phyloP scores from a whole-genome alignment of 2,329 filamentous ascomycete species.

The Bipolaris oryzae region DNA sequence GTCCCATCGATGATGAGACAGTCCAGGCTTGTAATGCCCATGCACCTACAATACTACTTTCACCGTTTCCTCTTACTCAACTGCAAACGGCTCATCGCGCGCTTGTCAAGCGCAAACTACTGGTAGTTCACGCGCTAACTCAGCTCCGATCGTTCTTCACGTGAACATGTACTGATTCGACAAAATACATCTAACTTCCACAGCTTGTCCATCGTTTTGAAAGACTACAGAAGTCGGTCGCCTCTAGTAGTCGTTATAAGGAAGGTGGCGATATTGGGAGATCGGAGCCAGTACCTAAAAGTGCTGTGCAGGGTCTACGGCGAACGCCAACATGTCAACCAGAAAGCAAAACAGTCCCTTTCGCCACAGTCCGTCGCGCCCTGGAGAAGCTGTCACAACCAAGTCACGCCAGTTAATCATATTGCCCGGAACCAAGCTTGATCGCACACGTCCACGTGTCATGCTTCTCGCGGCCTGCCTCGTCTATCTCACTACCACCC shows the following conservation, averaged over 20 bases:
- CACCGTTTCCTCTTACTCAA: neutral
- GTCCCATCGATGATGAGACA: neutral
- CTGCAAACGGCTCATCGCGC: neutral
- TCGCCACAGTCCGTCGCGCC: neutral
- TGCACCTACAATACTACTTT: neutral
- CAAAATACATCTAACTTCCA: neutral
- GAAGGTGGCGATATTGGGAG: neutral
- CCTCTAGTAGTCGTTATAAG: neutral
- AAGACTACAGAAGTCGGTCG: neutral
- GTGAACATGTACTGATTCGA: neutral
- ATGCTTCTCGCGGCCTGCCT: slow-evolving; percentile 11
- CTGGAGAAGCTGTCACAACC: neutral
- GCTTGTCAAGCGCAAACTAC: slow-evolving; percentile 1
- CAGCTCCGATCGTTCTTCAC: neutral
- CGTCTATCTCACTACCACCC: slow-evolving; percentile 12
- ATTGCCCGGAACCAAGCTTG: neutral
- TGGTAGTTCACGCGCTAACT: slow-evolving; percentile 1
- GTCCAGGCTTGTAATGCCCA: neutral
- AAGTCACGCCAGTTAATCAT: neutral
- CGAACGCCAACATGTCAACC: neutral
- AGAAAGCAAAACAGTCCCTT: neutral
- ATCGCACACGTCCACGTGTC: slow-evolving; percentile 10
- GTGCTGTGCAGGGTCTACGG: neutral
- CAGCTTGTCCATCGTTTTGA: neutral
- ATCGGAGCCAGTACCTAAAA: neutral